These are phyloP conservation scores for Erysimum pusillum DNA, from an alignment of 441 rosid genomes.

Conservation along the genomic window DNA sequence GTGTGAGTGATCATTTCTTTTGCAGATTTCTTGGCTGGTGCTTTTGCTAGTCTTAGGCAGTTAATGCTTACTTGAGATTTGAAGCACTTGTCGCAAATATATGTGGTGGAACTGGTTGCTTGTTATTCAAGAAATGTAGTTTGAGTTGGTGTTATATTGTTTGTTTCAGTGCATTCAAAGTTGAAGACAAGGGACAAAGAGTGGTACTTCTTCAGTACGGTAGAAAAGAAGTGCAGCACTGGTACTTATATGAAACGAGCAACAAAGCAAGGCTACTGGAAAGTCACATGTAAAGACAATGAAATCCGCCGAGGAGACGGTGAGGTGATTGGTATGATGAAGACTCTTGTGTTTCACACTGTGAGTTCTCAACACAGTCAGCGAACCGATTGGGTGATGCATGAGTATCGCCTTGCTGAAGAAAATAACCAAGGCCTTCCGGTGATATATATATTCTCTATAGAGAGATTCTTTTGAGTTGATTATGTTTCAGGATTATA, in stretches of 20 bases:
- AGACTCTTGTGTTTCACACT: conserved; percentile 68
- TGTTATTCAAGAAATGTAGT: background rate
- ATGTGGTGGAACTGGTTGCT: background rate
- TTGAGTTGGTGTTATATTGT: background rate
- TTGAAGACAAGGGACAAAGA: conserved; percentile 83
- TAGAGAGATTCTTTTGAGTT: background rate
- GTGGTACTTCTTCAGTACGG: conserved; percentile 77
- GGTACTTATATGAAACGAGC: conserved; percentile 71
- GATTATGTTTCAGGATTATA: background rate
- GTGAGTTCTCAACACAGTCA: conserved; percentile 76
- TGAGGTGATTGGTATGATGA: conserved; percentile 65
- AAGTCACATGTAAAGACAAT: conserved; percentile 52
- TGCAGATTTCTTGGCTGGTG: too few species aligned
- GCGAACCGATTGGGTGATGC: conserved; percentile 85
- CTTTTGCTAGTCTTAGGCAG: background rate
- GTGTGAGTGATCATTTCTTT: background rate
- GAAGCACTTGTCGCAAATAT: background rate
- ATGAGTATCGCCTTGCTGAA: conserved; percentile 75
- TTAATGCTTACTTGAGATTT: background rate
- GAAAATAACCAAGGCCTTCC: conserved; percentile 53
- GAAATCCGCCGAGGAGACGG: conserved; percentile 49
- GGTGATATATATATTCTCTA: conserved; percentile 45
- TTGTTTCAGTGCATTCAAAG: conserved; percentile 60
- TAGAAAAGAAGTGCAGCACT: conserved; percentile 71
- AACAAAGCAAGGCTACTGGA: conserved; percentile 81